Percentiles rank a stretch among this genome's conserved stretches.
phyloP scores from a whole-genome alignment of 108 stramenopile species.

The Schizochytrium sp. region DNA sequence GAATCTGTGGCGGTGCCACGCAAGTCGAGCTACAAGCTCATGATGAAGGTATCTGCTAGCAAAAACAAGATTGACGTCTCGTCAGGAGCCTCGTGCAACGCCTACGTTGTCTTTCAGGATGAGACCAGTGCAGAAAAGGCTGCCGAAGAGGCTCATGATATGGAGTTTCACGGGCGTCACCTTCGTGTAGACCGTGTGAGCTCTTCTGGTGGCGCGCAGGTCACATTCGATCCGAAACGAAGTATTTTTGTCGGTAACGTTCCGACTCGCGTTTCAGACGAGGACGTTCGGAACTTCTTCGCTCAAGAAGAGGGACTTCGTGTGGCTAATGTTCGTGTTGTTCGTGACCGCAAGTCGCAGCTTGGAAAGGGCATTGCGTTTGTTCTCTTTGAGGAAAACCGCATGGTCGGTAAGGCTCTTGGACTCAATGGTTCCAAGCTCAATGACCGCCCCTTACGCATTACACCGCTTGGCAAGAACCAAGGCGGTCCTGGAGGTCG shows the following conservation, averaged over 20 bases:
- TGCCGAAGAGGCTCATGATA: neutral
- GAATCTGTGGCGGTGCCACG: neutral
- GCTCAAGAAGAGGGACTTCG: neutral
- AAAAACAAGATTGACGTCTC: constrained; percentile 28
- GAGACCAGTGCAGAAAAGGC: neutral
- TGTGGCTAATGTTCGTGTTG: constrained; percentile 8
- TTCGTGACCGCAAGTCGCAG: neutral
- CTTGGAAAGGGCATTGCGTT: constrained; percentile 34
- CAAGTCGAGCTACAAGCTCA: constrained; percentile 5
- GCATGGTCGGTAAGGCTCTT: constrained; percentile 33
- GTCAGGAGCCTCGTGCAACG: constrained; percentile 8
- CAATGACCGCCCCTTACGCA: neutral
- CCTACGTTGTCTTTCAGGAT: constrained; percentile 50
- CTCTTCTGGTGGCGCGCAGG: neutral
- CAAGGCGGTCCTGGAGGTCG: neutral
- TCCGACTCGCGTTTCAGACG: neutral
- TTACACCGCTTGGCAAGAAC: neutral
- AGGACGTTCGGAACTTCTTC: constrained; percentile 24
- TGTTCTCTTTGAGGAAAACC: neutral
- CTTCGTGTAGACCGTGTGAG: constrained; percentile 28
- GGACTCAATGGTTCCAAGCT: neutral
- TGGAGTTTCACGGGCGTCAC: constrained; percentile 6
- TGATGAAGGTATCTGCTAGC: constrained; percentile 49
- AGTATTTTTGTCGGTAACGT: constrained; percentile 44
- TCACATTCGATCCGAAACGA: neutral